These are phyloP conservation scores for Candida endomychidarum DNA, from an alignment of 805 yeast species.

Conservation along the genomic window DNA sequence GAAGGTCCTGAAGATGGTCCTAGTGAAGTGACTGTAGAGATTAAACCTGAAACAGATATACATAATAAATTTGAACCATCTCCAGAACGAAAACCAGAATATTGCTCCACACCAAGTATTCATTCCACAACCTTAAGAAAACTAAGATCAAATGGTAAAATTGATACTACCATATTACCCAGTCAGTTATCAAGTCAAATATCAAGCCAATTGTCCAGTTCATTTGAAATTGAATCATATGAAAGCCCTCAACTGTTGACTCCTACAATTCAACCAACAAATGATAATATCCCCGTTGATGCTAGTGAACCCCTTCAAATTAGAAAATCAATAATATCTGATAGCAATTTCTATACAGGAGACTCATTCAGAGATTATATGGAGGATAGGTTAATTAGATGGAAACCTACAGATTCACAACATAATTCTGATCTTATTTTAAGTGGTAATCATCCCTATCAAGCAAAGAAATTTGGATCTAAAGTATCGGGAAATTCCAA, in stretches of 20 bases:
- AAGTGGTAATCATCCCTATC: slow-evolving; percentile 33
- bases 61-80: too few relatives aligned
- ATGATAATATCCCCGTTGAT: background rate
- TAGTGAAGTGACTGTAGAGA: background rate
- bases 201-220: slow-evolving; percentile 1
- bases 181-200: background rate
- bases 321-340: slow-evolving; percentile 3
- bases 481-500: background rate
- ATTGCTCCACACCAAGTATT: background rate
- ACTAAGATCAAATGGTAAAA: slow-evolving; percentile 7
- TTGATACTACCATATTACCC: slow-evolving; percentile 1
- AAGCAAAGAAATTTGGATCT: slow-evolving; percentile 12
- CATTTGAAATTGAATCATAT: slow-evolving; percentile 13
- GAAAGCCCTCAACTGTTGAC: slow-evolving; percentile 6
- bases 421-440: slow-evolving; percentile 26
- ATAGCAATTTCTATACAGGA: background rate
- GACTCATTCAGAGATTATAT: slow-evolving; percentile 23
- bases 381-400: slow-evolving; percentile 32
- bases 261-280: background rate
- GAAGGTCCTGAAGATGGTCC: background rate
- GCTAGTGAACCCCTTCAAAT: slow-evolving; percentile 1
- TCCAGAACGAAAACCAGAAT: too few relatives aligned
- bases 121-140: background rate
- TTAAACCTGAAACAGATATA: background rate
- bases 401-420: slow-evolving; percentile 35